Evolutionary conservation across 2,329 filamentous ascomycete species (phyloP).

Genomic region (Dactylellina sp.): DNA sequence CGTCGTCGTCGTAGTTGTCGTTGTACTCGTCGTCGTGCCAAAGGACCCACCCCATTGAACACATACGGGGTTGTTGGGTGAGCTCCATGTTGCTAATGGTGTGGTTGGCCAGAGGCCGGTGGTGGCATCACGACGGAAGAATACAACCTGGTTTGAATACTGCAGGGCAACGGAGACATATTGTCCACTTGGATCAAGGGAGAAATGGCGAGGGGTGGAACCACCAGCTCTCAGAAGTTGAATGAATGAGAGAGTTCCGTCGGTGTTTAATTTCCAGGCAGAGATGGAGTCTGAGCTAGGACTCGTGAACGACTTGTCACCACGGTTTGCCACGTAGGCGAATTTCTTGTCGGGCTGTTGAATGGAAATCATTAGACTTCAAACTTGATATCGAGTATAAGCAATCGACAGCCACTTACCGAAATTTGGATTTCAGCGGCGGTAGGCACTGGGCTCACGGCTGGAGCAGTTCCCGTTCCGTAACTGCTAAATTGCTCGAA

Average conservation of each 20-base stretch:
- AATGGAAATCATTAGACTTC: constrained; percentile 29
- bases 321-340: constrained; percentile 76
- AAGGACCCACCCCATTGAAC: constrained; percentile 29
- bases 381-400: not conserved
- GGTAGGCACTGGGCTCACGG: constrained; percentile 61
- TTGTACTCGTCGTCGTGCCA: constrained; percentile 3
- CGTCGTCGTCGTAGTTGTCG: constrained; percentile 14
- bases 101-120: constrained; percentile 66
- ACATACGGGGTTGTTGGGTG: constrained; percentile 31
- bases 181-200: constrained; percentile 73
- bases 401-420: constrained; percentile 65
- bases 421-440: constrained; percentile 72
- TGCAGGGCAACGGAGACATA: constrained; percentile 76
- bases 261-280: constrained; percentile 71
- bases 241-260: constrained; percentile 70
- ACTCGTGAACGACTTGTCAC: constrained; percentile 68
- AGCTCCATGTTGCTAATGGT: constrained; percentile 30
- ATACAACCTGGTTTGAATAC: constrained; percentile 70
- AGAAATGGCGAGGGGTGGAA: constrained; percentile 74
- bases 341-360: constrained; percentile 71
- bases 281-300: constrained; percentile 74
- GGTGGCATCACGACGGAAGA: constrained; percentile 72
- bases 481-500: constrained; percentile 67
- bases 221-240: constrained; percentile 74
- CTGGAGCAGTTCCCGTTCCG: constrained; percentile 47